Evolutionary conservation across 495 filamentous ascomycete genomes (phyloP).

Genomic region (Penicillium simplicissimum): DNA sequence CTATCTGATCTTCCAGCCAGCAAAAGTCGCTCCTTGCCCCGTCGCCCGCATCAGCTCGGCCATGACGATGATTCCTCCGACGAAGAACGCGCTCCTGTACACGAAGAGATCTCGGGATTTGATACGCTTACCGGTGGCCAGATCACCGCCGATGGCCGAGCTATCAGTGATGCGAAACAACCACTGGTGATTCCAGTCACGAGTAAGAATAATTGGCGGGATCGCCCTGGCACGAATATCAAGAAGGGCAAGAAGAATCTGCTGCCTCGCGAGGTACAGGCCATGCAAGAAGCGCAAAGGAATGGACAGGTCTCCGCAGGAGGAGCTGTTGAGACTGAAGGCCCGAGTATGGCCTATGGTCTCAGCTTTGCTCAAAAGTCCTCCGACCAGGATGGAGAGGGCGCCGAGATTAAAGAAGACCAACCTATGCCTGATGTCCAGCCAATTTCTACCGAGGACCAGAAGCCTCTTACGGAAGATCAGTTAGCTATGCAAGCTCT

Average conservation of each 20-base stretch:
- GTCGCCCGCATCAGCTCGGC: conserved; percentile 38
- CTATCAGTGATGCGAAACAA: conserved; percentile 35
- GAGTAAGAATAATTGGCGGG: conserved; percentile 73
- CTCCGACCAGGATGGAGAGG: conserved; percentile 25
- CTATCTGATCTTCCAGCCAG: conserved; percentile 18
- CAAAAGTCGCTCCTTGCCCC: conserved; percentile 31
- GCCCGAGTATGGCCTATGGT: conserved; percentile 46
- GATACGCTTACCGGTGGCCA: conserved; percentile 57
- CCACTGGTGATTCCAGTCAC: conserved; percentile 65
- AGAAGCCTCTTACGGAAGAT: conserved; percentile 59
- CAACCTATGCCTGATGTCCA: conserved; percentile 36
- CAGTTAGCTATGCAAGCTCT: conserved; percentile 81
- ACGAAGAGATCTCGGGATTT: conserved; percentile 60
- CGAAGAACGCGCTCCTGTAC: conserved; percentile 38
- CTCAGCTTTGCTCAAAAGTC: conserved; percentile 43
- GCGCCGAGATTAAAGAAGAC: conserved; percentile 21
- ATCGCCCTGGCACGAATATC: conserved; percentile 49
- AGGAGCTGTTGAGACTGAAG: conserved; percentile 38
- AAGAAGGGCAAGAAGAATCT: conserved; percentile 54
- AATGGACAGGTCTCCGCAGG: conserved; percentile 32
- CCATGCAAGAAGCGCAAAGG: conserved; percentile 40
- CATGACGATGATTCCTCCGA: conserved; percentile 51
- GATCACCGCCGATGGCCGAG: conserved; percentile 42
- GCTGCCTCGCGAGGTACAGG: conserved; percentile 53
- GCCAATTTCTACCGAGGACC: conserved; percentile 15